phyloP scores from a whole-genome alignment of 352 stramenopile species.

The Globisporangium nunn region DNA sequence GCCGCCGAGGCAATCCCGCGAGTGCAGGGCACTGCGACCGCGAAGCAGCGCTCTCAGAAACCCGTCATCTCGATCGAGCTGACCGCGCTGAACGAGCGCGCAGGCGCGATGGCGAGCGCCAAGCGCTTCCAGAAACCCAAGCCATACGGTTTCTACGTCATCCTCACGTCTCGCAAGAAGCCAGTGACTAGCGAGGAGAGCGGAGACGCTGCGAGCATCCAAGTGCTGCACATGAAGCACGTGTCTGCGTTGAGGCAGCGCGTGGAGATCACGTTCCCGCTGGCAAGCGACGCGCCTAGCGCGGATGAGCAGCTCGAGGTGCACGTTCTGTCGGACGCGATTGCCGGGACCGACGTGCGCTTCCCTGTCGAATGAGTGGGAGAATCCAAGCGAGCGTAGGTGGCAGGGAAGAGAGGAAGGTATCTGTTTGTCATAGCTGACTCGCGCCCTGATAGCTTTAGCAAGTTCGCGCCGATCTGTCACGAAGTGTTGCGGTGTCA shows the following conservation, averaged over 20 bases:
- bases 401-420: no score
- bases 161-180: constrained; percentile 26
- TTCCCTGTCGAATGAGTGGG: constrained; percentile 2
- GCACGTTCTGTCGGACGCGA: constrained; percentile 47
- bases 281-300: constrained; percentile 6
- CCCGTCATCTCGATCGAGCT: constrained; percentile 30
- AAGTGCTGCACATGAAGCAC: constrained; percentile 57
- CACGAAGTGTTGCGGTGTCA: no score
- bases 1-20: constrained; percentile 37
- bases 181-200: background rate
- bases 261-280: constrained; percentile 23
- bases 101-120: constrained; percentile 22
- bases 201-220: background rate
- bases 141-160: constrained; percentile 68
- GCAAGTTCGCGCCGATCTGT: no score
- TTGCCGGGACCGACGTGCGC: constrained; percentile 32
- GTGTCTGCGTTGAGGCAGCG: constrained; percentile 36
- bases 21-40: constrained; percentile 21
- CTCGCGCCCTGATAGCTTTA: no score
- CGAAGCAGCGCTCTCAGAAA: constrained; percentile 19
- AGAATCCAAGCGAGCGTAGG: background rate
- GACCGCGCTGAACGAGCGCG: constrained; percentile 23
- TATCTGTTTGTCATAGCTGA: no score
- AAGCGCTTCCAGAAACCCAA: constrained; percentile 55
- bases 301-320: constrained; percentile 17